Evolutionary conservation across 2,329 filamentous ascomycete genomes (phyloP).

Genomic region (Chaetomium olivaceum): DNA sequence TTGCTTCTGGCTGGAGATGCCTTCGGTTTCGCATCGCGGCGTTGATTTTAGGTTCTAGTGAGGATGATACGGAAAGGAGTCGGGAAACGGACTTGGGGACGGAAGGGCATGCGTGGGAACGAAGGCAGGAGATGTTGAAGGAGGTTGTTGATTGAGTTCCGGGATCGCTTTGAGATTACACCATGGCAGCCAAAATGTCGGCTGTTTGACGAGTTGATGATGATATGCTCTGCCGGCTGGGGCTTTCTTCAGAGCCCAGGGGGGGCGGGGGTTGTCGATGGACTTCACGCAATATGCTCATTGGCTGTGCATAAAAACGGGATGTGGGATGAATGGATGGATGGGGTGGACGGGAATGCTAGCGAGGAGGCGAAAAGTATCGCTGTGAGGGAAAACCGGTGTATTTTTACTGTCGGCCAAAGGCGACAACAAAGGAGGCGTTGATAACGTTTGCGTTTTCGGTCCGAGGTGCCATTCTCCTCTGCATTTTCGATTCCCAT

Average conservation of each 20-base stretch:
- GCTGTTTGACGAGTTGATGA: slow-evolving; percentile 11
- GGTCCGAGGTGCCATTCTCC: background rate
- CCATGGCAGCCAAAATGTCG: background rate
- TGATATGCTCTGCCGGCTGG: background rate
- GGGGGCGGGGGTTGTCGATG: background rate
- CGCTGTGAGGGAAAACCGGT: background rate
- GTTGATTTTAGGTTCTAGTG: background rate
- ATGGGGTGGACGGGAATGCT: background rate
- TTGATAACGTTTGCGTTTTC: background rate
- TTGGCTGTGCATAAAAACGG: background rate
- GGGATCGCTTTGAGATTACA: background rate
- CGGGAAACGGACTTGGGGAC: background rate
- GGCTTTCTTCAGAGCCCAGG: background rate
- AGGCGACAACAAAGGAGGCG: background rate
- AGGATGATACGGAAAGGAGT: background rate
- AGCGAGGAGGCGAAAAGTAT: background rate
- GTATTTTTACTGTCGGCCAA: slow-evolving; percentile 3
- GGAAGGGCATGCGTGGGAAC: background rate
- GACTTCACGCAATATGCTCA: too few species aligned
- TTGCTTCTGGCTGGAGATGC: background rate
- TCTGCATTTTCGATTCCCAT: background rate
- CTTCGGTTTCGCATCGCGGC: background rate
- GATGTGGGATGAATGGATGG: background rate
- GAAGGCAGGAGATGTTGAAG: background rate
- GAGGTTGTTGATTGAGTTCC: background rate